A percentile compares a stretch with the other conserved stretches of the same genome.
phyloP scores from a whole-genome alignment of 257 asterid species.

The Solanum paucissectum region DNA sequence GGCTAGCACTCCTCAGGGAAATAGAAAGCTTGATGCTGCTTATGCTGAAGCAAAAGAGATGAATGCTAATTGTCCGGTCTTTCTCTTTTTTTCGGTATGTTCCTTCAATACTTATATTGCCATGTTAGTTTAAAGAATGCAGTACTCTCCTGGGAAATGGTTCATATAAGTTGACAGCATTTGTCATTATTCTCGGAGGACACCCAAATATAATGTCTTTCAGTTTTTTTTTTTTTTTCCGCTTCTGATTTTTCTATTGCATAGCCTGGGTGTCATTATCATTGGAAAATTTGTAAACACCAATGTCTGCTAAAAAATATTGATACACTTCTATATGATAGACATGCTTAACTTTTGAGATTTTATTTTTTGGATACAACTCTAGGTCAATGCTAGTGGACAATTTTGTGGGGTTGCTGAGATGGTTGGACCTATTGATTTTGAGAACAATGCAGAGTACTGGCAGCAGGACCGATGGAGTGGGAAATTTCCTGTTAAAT shows the following conservation, averaged over 20 bases:
- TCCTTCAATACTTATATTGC: neutral
- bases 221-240: neutral
- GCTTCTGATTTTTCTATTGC: neutral
- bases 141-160: neutral
- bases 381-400: slow-evolving; percentile 95
- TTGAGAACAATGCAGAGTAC: slow-evolving; percentile 87
- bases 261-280: neutral
- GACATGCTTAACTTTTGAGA: neutral
- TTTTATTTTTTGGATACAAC: neutral
- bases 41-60: slow-evolving; percentile 63
- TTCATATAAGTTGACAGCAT: neutral
- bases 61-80: slow-evolving; percentile 62
- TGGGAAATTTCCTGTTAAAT: slow-evolving; percentile 94
- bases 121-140: neutral
- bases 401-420: slow-evolving; percentile 99
- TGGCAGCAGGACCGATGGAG: slow-evolving; percentile 99
- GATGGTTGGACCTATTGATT: slow-evolving; percentile 91
- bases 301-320: neutral
- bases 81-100: slow-evolving; percentile 89
- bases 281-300: neutral
- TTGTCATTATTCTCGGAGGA: neutral
- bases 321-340: neutral
- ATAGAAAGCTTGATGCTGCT: slow-evolving; percentile 92
- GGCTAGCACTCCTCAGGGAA: slow-evolving; percentile 98
- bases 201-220: neutral